These are phyloP conservation scores for Selaginella tamariscina DNA, from an alignment of 75 land plant species.

Conservation along the genomic window DNA sequence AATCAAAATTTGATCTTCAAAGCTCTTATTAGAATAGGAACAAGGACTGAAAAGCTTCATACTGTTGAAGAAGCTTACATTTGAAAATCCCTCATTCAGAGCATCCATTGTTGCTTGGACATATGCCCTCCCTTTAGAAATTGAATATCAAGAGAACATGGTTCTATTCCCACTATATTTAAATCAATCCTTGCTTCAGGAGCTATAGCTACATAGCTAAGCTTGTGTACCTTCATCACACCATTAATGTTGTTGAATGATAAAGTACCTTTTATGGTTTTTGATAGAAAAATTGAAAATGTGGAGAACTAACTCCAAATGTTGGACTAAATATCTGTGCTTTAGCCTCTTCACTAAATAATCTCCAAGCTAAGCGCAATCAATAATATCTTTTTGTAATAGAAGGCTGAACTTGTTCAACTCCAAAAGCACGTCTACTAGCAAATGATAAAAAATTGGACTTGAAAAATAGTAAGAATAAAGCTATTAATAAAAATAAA, in stretches of 20 bases:
- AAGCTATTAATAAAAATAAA: not conserved
- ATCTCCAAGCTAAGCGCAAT: not conserved
- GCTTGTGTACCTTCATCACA: not conserved
- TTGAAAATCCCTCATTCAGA: too few relatives aligned
- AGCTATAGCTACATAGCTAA: not conserved
- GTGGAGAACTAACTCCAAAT: not conserved
- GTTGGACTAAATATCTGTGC: not conserved
- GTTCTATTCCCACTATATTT: not conserved
- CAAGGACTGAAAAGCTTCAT: not conserved
- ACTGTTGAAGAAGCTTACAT: not conserved
- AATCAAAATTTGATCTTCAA: not conserved
- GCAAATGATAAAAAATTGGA: not conserved
- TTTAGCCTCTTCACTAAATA: not conserved
- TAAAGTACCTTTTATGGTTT: not conserved
- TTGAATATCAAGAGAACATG: not conserved
- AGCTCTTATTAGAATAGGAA: not conserved
- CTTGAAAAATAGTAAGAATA: not conserved
- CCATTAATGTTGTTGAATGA: not conserved
- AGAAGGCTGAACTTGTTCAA: not conserved
- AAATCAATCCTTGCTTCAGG: not conserved
- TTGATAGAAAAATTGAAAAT: too few relatives aligned
- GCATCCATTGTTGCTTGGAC: not conserved
- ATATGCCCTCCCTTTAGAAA: not conserved
- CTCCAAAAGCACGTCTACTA: not conserved
- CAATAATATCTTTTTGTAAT: not conserved